phyloP scores from a whole-genome alignment of 208 protist genomes.

The Wallacemonas collosoma region DNA sequence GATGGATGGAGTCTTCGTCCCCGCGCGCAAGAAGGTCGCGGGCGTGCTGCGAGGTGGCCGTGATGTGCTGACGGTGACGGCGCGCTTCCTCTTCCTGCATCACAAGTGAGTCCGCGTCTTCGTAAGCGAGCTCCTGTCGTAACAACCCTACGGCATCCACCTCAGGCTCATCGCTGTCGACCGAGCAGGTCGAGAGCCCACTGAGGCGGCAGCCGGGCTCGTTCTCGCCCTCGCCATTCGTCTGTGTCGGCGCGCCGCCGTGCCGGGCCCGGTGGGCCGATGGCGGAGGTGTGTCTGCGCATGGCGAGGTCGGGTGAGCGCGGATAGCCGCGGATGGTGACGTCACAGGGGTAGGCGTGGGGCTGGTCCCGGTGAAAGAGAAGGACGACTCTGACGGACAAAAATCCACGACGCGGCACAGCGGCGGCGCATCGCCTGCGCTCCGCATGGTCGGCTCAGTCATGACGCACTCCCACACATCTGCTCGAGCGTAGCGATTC shows the following conservation, averaged over 20 bases:
- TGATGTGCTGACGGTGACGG: constrained; percentile 27
- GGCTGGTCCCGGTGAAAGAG: not conserved
- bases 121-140: constrained; percentile 25
- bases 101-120: constrained; percentile 38
- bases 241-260: not conserved
- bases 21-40: constrained; percentile 29
- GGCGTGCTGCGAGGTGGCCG: constrained; percentile 37
- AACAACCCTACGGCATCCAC: constrained; percentile 39
- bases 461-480: no score
- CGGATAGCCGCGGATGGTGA: no score
- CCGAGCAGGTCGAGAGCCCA: constrained; percentile 23
- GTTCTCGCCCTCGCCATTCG: not conserved
- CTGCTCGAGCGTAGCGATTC: constrained; percentile 1
- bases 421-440: not conserved
- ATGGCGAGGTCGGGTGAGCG: no score
- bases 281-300: no score
- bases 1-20: constrained; percentile 22
- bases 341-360: not conserved
- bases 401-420: constrained; percentile 12
- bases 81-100: constrained; percentile 19
- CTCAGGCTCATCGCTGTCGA: constrained; percentile 36
- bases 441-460: no score
- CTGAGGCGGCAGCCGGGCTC: constrained; percentile 14
- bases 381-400: not conserved
- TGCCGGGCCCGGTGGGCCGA: no score